A percentile compares a stretch with the other conserved stretches of the same genome.
Evolutionary conservation across 2,329 filamentous ascomycete genomes (phyloP).

Genomic region (Hymenoscyphus fructigenus): DNA sequence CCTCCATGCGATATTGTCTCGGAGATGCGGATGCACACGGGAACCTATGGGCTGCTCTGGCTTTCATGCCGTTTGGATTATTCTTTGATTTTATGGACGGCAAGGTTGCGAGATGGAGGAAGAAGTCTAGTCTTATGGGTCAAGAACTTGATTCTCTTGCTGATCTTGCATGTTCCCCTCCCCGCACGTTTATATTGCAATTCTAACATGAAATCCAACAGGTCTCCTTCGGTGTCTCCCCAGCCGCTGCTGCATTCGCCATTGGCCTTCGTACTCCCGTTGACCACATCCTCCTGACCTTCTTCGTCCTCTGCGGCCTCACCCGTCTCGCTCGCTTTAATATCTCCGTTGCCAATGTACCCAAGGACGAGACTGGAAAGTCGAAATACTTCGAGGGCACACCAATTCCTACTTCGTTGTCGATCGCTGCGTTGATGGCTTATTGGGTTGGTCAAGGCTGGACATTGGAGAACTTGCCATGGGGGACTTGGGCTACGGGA

Average conservation of each 20-base stretch:
- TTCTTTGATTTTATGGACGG: constrained; percentile 99
- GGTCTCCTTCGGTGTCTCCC: constrained; percentile 94
- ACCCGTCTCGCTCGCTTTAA: constrained; percentile 96
- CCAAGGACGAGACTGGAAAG: constrained; percentile 90
- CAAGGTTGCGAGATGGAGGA: constrained; percentile 91
- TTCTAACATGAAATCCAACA: constrained; percentile 40
- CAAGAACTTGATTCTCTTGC: constrained; percentile 96
- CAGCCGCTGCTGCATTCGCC: constrained; percentile 82
- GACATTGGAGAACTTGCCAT: constrained; percentile 75
- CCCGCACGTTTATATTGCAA: too few relatives aligned
- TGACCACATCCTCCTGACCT: constrained; percentile 76
- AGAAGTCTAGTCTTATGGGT: constrained; percentile 97
- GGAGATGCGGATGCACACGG: constrained; percentile 63
- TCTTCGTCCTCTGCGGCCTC: constrained; percentile 93
- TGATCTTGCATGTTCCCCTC: constrained; percentile 68
- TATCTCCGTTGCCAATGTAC: constrained; percentile 84
- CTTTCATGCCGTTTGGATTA: constrained; percentile 85
- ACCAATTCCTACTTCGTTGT: constrained; percentile 87
- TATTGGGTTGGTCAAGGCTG: constrained; percentile 83
- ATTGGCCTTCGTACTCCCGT: constrained; percentile 81
- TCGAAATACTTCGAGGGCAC: constrained; percentile 96
- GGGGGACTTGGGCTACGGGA: constrained; percentile 67
- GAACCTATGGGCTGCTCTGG: constrained; percentile 79
- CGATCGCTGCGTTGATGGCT: constrained; percentile 79
- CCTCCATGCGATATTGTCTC: constrained; percentile 89